phyloP scores from a whole-genome alignment of 768 basidiomycete species.

The Leucocoprinus sp. region DNA sequence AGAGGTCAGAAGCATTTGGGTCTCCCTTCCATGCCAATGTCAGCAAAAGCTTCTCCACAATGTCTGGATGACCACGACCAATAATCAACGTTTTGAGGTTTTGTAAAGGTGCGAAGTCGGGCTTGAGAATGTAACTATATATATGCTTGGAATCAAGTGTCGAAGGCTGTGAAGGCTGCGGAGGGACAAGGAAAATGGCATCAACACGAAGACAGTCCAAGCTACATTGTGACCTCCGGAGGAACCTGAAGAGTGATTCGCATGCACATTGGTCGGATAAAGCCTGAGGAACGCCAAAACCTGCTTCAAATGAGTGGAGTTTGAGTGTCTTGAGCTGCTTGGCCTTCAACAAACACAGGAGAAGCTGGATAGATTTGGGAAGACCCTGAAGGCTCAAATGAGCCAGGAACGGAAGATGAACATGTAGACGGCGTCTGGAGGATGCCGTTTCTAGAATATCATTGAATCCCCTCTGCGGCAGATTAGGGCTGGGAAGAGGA shows the following conservation, averaged over 20 bases:
- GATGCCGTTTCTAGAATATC: neutral
- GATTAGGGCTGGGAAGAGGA: slow-evolving; percentile 6
- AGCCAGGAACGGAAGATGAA: slow-evolving; percentile 8
- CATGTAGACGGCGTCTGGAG: slow-evolving; percentile 4
- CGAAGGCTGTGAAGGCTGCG: neutral
- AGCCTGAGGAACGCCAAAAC: slow-evolving; percentile 7
- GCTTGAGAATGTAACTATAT: slow-evolving; percentile 9
- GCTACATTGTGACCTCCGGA: slow-evolving; percentile 8
- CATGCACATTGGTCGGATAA: slow-evolving; percentile 9
- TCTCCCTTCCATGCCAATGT: slow-evolving; percentile 10
- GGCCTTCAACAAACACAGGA: slow-evolving; percentile 5
- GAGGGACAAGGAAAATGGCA: slow-evolving; percentile 10
- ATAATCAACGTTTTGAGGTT: slow-evolving; percentile 8
- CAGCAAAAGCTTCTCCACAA: slow-evolving; percentile 8
- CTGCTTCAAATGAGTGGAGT: slow-evolving; percentile 8
- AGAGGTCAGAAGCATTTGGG: slow-evolving; percentile 2
- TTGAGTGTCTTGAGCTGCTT: slow-evolving; percentile 3
- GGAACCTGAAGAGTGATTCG: slow-evolving; percentile 10
- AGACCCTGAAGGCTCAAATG: slow-evolving; percentile 9
- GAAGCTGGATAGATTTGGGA: slow-evolving; percentile 7
- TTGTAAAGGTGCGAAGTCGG: slow-evolving; percentile 6
- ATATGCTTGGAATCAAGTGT: slow-evolving; percentile 2
- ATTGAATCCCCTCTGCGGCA: slow-evolving; percentile 1
- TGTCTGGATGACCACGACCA: slow-evolving; percentile 9
- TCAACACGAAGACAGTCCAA: slow-evolving; percentile 6